Base-by-base conservation (phyloP, 2,329 filamentous ascomycete genomes). In the Meredithiella fracta region DNA sequence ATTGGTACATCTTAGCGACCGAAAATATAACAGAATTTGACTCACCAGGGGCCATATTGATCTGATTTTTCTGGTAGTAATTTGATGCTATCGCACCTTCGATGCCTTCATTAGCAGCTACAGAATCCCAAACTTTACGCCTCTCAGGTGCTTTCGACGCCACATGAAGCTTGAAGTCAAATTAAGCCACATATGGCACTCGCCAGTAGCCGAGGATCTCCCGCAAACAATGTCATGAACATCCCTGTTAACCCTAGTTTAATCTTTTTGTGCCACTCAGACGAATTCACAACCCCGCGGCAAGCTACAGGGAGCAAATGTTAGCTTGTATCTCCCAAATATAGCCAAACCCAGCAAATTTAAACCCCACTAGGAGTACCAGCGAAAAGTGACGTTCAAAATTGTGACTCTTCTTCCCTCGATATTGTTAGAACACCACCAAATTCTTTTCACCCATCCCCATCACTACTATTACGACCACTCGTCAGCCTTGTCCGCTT, bases 1-100 rank as follows among this genome's bases (percentile, higher is more conserved):
- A 31, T 55, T 22, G 5, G 23, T 14, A 42, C 3, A 44, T 23
- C 11, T 22, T 1, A 42, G 51, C n/a, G 34, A 47, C 34, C 25
- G 9, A 47, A 44, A 25, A 49, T 49, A 1, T 22, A 29, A 6
- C 23, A 25, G 29, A 34, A 11, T 5, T 34, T 42, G 11, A 47
- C 58, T 47, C 53, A 59, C 58, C 50, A 26, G 58, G 58, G n/a
- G 58, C 58, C 58, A 59, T 59, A 47, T 47, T 47, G 17, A 53
- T 47, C n/a, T 14, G 9, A 26, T 25, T n/a, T 26, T 7, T 6
- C 42, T 26, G 44, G 44, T 49, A 22, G 7, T 51, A 7, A 20
- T 25, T 38, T 38, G 42, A 31, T 54, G 51, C 34, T 56, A 44
- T 51, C 37, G 15, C 26, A 2, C 17, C 40, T 44, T 7, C 40